A percentile compares a stretch with the other conserved stretches of the same genome.
phyloP scores from a whole-genome alignment of 179 eudicot genomes.

The Carnegiea gigantea region DNA sequence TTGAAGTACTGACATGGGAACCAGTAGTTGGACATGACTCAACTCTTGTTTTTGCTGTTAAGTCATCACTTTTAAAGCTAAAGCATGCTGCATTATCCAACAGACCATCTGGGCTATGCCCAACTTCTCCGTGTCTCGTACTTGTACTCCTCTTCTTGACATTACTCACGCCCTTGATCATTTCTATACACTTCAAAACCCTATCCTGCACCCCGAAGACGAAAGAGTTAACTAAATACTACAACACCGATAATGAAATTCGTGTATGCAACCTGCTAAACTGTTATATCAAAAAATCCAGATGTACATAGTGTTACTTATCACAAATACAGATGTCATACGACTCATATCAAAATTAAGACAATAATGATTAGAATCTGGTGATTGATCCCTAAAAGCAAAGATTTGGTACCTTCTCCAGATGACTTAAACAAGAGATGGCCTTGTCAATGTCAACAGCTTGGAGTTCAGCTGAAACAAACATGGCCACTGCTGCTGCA shows the following conservation, averaged over 20 bases:
- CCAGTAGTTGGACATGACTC: slow-evolving; percentile 39
- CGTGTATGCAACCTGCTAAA: no score
- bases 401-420: slow-evolving; percentile 33
- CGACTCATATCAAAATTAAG: no score
- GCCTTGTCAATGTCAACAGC: slow-evolving; percentile 41
- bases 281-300: not conserved
- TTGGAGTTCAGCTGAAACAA: slow-evolving; percentile 43
- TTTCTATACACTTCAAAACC: slow-evolving; percentile 52
- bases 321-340: no score
- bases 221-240: not conserved
- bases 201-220: slow-evolving; percentile 45
- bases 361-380: not conserved
- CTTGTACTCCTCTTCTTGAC: not conserved
- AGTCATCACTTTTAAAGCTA: slow-evolving; percentile 45
- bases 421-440: slow-evolving; percentile 39
- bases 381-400: not conserved
- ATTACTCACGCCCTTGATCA: slow-evolving; percentile 42
- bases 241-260: no score
- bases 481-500: slow-evolving; percentile 62
- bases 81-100: slow-evolving; percentile 49
- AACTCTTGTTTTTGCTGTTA: slow-evolving; percentile 18
- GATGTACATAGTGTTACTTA: not conserved
- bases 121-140: slow-evolving; percentile 18
- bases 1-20: slow-evolving; percentile 19
- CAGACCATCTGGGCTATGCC: slow-evolving; percentile 50